Conservation (phyloP, 1,284 basidiomycete genomes). For the Mycosarcoma mackinlayi region DNA sequence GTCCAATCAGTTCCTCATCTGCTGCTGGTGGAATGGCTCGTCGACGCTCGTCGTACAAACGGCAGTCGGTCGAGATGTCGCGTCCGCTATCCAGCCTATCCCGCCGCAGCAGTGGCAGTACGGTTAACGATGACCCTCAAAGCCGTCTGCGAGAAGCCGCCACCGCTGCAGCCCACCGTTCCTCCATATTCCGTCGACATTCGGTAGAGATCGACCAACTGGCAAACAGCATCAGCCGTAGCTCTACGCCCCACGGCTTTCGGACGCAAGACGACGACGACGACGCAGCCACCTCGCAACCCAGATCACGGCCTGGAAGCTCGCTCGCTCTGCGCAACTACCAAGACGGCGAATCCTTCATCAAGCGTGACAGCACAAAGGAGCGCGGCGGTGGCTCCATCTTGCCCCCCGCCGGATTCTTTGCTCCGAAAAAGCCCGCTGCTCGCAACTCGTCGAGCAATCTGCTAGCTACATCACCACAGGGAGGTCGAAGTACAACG, state of each 20-base stretch:
- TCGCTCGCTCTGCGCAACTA: slow-evolving; percentile 24
- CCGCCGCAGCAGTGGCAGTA: slow-evolving; percentile 23
- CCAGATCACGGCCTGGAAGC: slow-evolving; percentile 18
- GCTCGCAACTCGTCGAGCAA: slow-evolving; percentile 28
- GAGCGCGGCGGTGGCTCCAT: slow-evolving; percentile 41
- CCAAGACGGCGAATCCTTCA: slow-evolving; percentile 28
- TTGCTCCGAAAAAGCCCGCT: slow-evolving; percentile 50
- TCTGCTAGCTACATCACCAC: slow-evolving; percentile 9
- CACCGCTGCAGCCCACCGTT: slow-evolving; percentile 28
- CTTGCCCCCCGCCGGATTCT: slow-evolving; percentile 54
- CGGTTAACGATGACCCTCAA: slow-evolving; percentile 15
- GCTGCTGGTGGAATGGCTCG: neutral
- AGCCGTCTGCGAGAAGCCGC: slow-evolving; percentile 35
- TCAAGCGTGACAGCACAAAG: slow-evolving; percentile 24
- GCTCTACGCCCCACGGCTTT: slow-evolving; percentile 34
- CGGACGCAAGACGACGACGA: slow-evolving; percentile 24
- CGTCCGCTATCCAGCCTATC: slow-evolving; percentile 26
- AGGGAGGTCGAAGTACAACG: slow-evolving; percentile 21
- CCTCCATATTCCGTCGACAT: slow-evolving; percentile 26
- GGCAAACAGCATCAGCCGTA: slow-evolving; percentile 23
- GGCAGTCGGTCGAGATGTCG: slow-evolving; percentile 19
- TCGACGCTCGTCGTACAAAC: slow-evolving; percentile 12
- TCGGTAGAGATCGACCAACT: slow-evolving; percentile 37
- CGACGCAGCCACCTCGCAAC: slow-evolving; percentile 2
- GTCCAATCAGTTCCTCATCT: neutral